These are phyloP conservation scores for Plasmodium malariae DNA, from an alignment of 169 alveolate species.

Conservation along the genomic window DNA sequence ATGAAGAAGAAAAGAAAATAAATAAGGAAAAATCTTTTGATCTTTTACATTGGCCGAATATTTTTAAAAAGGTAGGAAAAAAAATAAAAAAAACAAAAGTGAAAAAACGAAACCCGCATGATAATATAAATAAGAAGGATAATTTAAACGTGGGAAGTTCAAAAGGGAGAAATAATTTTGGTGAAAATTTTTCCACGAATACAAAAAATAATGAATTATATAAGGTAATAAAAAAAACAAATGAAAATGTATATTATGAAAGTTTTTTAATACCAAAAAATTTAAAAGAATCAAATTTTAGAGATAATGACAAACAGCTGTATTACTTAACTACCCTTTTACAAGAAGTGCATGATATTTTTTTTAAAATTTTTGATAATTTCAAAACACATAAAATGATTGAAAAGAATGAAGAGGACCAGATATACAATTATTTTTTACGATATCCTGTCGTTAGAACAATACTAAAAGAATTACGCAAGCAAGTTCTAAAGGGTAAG, in stretches of 20 bases:
- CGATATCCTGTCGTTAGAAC: constrained; percentile 59
- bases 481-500: constrained; percentile 38
- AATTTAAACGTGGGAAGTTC: not conserved
- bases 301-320: constrained; percentile 59
- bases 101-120: constrained; percentile 1
- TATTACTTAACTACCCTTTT: constrained; percentile 33
- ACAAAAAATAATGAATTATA: not conserved
- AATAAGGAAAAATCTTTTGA: too few species aligned
- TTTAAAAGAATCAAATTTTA: constrained; percentile 37
- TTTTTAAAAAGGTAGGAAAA: constrained; percentile 3
- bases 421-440: constrained; percentile 59
- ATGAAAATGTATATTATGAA: constrained; percentile 47
- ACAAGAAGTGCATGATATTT: constrained; percentile 56
- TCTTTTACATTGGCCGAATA: too few species aligned
- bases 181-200: not conserved
- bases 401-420: constrained; percentile 32
- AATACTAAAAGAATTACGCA: constrained; percentile 35
- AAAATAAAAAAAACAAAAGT: constrained; percentile 16
- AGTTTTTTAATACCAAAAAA: constrained; percentile 53
- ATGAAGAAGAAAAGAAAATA: not conserved
- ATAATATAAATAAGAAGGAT: constrained; percentile 17
- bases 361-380: constrained; percentile 41
- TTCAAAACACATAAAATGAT: constrained; percentile 38
- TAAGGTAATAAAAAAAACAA: not conserved
- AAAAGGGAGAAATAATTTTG: not conserved